Base-by-base conservation (phyloP, 148 eudicot species). In the Salicornia ramosissima region DNA sequence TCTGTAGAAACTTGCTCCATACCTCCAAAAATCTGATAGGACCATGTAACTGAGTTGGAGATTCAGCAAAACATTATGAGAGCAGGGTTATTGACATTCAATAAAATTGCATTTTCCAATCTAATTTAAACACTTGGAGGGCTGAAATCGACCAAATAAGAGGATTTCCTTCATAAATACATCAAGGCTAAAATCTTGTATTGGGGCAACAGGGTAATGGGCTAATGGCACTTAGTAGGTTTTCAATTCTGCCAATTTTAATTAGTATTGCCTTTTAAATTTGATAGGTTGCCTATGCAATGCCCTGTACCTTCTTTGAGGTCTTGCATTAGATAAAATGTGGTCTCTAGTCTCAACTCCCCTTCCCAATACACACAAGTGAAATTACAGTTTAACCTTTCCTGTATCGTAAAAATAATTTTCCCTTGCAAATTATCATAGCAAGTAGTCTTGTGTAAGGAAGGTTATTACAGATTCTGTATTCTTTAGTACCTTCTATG, bases 401-500 rank as follows among this genome's bases (percentile, higher is more conserved):
- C 25, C 59, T 55, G 24, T 25, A n/a, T 11, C 25, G 14, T 55
- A 55, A 13, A 11, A 15, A 55, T 16, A 51, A 3, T 19, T 51
- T 51, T 51, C 54, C 54, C 22, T n/a, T 21, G 1, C 21, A 1
- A 18, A 50, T 49, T 24, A 6, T 53, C 10, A 4, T 53, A 53
- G 24, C 26, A 10, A 25, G 29, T 22, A 53, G 14, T 10, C 10
- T 10, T 53, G 11, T 22, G 13, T 53, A 22, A 24, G 57, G 22
- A 21, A n/a, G 72, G 64, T 43, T 57, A 54, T 47, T 51, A 10
- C 40, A 10, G 69, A 65, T 65, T 18, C 18, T 34, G 12, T 39
- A n/a, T 68, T 36, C 36, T 39, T 39, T 1, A 53, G 71, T 46
- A 25, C 25, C 26, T 56, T n/a, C n/a, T n/a, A n/a, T n/a, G n/a